phyloP scores from a whole-genome alignment of 2,329 filamentous ascomycete genomes.

The Orbilia oligospora region DNA sequence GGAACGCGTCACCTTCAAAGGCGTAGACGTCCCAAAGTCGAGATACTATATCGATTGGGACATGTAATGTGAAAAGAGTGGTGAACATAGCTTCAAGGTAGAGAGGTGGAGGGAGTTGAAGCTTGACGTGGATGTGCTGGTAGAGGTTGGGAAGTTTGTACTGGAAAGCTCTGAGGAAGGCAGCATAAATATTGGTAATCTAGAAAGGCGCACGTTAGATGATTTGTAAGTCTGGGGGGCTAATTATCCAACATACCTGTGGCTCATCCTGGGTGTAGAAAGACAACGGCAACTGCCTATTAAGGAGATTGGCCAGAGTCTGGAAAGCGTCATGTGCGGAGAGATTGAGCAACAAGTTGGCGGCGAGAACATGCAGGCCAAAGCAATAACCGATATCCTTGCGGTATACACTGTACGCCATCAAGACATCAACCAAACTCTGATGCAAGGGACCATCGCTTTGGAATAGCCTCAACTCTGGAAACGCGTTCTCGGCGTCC shows the following conservation, averaged over 20 bases:
- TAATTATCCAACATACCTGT: conserved; percentile 66
- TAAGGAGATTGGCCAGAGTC: conserved; percentile 81
- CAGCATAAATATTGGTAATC: conserved; percentile 77
- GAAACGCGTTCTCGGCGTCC: conserved; percentile 75
- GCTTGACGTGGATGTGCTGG: conserved; percentile 73
- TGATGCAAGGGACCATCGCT: conserved; percentile 75
- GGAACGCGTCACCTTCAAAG: conserved; percentile 82
- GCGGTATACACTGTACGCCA: conserved; percentile 85
- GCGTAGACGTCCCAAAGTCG: conserved; percentile 86
- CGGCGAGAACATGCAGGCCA: conserved; percentile 82
- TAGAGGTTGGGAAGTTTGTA: conserved; percentile 77
- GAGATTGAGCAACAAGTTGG: conserved; percentile 79
- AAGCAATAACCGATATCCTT: conserved; percentile 83
- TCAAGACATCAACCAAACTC: conserved; percentile 79
- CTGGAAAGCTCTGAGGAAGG: conserved; percentile 77
- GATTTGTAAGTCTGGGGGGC: not conserved
- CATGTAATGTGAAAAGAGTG: conserved; percentile 75
- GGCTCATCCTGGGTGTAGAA: conserved; percentile 80
- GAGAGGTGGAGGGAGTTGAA: conserved; percentile 70
- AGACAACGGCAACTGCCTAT: conserved; percentile 80
- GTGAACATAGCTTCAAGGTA: conserved; percentile 76
- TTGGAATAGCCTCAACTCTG: conserved; percentile 68
- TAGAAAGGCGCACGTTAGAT: conserved; percentile 21
- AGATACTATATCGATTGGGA: conserved; percentile 79
- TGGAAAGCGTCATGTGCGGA: conserved; percentile 77